Conservation (phyloP, 768 basidiomycete species). For the Pholiota microspora region DNA sequence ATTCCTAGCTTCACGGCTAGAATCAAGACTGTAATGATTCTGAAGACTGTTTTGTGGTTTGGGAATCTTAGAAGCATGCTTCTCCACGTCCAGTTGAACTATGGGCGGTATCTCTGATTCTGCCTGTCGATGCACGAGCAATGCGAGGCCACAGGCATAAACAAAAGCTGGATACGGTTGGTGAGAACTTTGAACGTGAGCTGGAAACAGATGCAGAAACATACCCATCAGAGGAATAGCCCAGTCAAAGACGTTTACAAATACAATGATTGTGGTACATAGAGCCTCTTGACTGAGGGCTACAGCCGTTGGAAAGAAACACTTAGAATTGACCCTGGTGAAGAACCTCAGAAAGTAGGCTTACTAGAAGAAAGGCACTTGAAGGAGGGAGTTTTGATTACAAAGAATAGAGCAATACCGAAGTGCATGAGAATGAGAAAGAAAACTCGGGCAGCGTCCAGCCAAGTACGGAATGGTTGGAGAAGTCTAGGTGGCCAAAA, state of each 20-base stretch:
- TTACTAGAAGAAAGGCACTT: constrained; percentile 20
- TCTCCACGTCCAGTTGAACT: constrained; percentile 12
- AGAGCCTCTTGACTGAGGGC: constrained; percentile 20
- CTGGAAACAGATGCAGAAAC: not conserved
- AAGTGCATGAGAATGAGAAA: constrained; percentile 23
- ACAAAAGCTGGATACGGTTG: constrained; percentile 10
- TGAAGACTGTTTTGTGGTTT: constrained; percentile 4
- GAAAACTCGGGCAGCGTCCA: constrained; percentile 27
- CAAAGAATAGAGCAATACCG: constrained; percentile 25
- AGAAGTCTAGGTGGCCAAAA: constrained; percentile 15
- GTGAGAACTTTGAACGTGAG: not conserved
- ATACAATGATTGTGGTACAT: constrained; percentile 20
- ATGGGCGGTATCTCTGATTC: not conserved
- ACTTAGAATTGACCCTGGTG: not conserved
- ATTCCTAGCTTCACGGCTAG: not conserved
- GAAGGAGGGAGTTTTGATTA: constrained; percentile 20
- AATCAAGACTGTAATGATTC: not conserved
- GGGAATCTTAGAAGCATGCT: constrained; percentile 2
- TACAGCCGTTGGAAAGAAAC: not conserved
- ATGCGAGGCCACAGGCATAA: constrained; percentile 18
- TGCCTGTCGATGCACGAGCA: constrained; percentile 13
- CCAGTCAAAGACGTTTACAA: constrained; percentile 24
- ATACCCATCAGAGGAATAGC: constrained; percentile 24
- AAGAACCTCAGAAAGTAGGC: not conserved
- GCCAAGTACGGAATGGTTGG: constrained; percentile 28